Percentiles rank a stretch among this genome's conserved stretches.
Evolutionary conservation across 2,329 filamentous ascomycete species (phyloP).

Genomic region (Penicillium sp.): DNA sequence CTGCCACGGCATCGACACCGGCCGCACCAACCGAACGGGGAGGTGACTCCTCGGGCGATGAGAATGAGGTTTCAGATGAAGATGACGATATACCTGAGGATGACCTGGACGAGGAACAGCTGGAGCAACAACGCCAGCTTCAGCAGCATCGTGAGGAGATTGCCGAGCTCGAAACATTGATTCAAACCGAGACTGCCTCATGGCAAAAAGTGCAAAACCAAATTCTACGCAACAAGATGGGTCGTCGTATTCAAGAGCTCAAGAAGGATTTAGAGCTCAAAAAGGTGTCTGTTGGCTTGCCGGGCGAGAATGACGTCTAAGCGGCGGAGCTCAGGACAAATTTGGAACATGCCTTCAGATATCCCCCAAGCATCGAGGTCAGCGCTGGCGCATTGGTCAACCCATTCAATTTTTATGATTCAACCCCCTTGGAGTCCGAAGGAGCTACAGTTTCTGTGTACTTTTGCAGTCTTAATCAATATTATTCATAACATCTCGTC

Average conservation of each 20-base stretch:
- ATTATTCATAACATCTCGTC: not conserved
- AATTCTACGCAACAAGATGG: slow-evolving; percentile 40
- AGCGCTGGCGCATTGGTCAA: not conserved
- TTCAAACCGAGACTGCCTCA: slow-evolving; percentile 33
- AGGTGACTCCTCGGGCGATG: slow-evolving; percentile 38
- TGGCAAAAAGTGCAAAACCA: slow-evolving; percentile 38
- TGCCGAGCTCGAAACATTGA: slow-evolving; percentile 37
- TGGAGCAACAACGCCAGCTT: slow-evolving; percentile 37
- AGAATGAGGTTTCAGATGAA: slow-evolving; percentile 34
- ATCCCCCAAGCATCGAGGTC: not conserved
- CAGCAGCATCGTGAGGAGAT: slow-evolving; percentile 43
- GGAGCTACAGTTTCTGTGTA: too few species aligned
- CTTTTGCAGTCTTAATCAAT: not conserved
- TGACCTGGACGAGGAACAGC: slow-evolving; percentile 40
- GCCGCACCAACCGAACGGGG: slow-evolving; percentile 25
- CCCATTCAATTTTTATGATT: not conserved
- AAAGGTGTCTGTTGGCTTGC: slow-evolving; percentile 38
- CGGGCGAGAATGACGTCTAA: slow-evolving; percentile 28
- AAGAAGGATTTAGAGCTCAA: slow-evolving; percentile 41
- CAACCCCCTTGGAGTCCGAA: not conserved
- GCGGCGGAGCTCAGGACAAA: not conserved
- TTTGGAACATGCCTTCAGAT: not conserved
- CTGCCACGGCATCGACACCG: slow-evolving; percentile 28
- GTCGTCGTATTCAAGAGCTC: slow-evolving; percentile 39
- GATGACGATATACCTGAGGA: slow-evolving; percentile 32